Base-by-base conservation (phyloP, 192 early-diverging fungal species). In the Umbelopsis vinacea region DNA sequence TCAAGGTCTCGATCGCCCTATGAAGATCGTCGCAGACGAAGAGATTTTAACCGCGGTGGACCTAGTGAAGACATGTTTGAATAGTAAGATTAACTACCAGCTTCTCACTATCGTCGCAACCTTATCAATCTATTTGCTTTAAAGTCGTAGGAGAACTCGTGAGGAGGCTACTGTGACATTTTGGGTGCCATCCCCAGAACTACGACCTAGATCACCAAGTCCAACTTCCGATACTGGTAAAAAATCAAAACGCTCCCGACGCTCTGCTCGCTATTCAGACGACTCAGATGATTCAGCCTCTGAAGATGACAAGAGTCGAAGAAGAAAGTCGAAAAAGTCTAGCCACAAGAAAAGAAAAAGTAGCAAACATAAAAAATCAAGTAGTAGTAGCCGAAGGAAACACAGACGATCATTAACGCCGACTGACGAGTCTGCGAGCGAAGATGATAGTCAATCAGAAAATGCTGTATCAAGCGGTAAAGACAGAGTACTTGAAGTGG, bases 121-220 rank as follows among this genome's bases (percentile, higher is more conserved):
- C 2, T 55, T 21, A 0, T 55, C 24, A 26, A 22, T 29, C 0
- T 22, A 55, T 52, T 66, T 76, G 40, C 46, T 69, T 24, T 75
- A 71, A 67, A 76, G 84, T 46, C 79, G 86, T 23, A 75, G 68
- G 35, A 57, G 74, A 37, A 46, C 69, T 19, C 66, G 86, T 40
- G 75, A 84, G 47, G 72, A 70, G 37, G 75, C 67, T 60, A 68
- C 35, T 12, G 74, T 47, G 26, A 75, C 71, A 6, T 75, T 87
- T 6, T 87, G 86, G 86, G 75, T 78, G 0, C 26, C 82, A 19
- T 87, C 86, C 3, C 84, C 84, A 24, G 78, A 82, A 48, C 24
- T 63, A 38, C 71, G 63, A 35, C 70, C 48, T 46, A 69, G 75
- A 67, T 71, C 80, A 8, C 71, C 76, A 1, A 70, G 69, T 72